Base-by-base conservation (phyloP, 108 stramenopile genomes). In the Fragilariopsis cylindrus region DNA sequence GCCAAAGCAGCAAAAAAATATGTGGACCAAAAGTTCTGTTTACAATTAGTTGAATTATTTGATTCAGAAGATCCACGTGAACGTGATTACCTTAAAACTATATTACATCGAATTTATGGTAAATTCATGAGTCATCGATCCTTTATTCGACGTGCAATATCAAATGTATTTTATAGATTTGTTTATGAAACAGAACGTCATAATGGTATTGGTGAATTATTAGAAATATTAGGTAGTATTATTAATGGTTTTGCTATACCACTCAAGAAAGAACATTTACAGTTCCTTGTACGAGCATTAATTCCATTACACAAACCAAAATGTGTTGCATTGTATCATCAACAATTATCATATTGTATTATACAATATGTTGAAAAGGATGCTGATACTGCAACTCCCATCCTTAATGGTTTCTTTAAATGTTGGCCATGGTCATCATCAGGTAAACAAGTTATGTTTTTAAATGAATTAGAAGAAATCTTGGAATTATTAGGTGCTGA, bases 321-420 rank as follows among this genome's bases (percentile, higher is more conserved):
- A 73, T 96, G 95, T 73, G 95, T 99, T n/a, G 84, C 89, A 12
- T 73, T 97, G 19, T 99, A 99, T 76, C 99, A 99, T 70, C 98
- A 99, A 81, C 99, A 99, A 75, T 90, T 99, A 39, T 98, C 97
- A 42, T 99, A 99, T 83, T 99, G 99, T 83, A 94, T 99, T 78
- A 96, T 97, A 73, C 99, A 99, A 82, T 99, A 98, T 80, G 97
- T 99, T 21, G 99, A 99, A 82, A 99, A 99, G 85, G 99, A 99
- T 85, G 94, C 97, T 4, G 96, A 97, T 73, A 99, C 98, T 55
- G 97, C 94, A 7, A 95, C 94, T 12, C 94, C 97, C 9, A 97
- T 99, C 60, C 86, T 99, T 16, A 92, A 95, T 75, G 97, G 98
- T 7, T 90, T 99, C 70, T 94, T 98, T 82, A 96, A 97, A 71